Base-by-base conservation (phyloP, 78 protist species). In the Dictyostelium brefeldianum region DNA sequence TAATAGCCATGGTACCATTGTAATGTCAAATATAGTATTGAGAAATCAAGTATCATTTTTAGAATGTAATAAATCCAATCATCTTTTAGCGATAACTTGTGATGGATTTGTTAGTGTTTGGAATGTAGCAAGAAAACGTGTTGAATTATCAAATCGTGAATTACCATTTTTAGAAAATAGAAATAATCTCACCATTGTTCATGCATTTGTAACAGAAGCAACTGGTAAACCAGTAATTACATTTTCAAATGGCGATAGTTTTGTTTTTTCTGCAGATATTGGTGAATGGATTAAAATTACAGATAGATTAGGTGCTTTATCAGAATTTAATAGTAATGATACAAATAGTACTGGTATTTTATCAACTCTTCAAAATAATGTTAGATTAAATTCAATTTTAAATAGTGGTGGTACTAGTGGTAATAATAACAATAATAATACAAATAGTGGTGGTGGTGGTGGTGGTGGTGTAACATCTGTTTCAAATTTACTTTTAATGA, bases 211-310 rank as follows among this genome's bases (percentile, higher is more conserved):
- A 4, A 87, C 93, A 2, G 93, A 87, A n/a, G 83, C 48, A 15
- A 78, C 25, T 54, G 93, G 93, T 62, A 87, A 87, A 77, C 84
- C 93, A 14, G 56, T 87, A 12, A 50, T 87, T 15, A 50, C 78
- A 47, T 53, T 77, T 67, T 77, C 84, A n/a, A 87, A 87, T 77
- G 93, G 93, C 25, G 83, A 59, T 48, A 46, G 69, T 25, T 87
- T 71, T 87, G 93, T 87, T 11, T 87, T 18, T 51, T 51, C 84
- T 10, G 50, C 14, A 29, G 65, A 47, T 11, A 20, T 87, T 43
- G 83, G 84, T 2, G 93, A 87, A 64, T 87, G 93, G 93, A 53
- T 87, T n/a, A 74, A 87, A 64, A 77, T 87, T 50, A 87, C 83
- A 43, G 93, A 87, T 87, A 74, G 93, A 74, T 87, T 87, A 54